Evolutionary conservation across 2,329 filamentous ascomycete genomes (phyloP), one percentile per base, ranked within the genome.

Genomic region (Fusarium zealandicum): DNA sequence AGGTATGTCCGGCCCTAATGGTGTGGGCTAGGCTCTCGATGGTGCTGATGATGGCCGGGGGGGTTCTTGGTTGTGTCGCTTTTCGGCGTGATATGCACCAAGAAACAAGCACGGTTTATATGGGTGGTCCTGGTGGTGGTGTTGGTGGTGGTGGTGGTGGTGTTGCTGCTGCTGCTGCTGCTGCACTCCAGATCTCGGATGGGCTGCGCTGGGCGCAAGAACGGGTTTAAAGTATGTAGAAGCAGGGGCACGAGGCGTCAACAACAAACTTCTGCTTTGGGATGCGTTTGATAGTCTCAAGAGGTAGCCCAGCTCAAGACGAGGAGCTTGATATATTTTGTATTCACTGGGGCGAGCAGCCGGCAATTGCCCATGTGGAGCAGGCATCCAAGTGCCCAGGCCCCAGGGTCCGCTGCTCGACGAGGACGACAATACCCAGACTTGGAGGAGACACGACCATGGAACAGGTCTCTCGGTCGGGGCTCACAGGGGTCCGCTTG

Each of bases 311-410:
- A 54, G 54, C 33, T 51, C 52, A 55, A 52, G 54, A 37, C 49
- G 67, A 70, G 66, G 64, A 65, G 44, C 62, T 54, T 51, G 53
- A 63, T 62, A 54, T 57, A 59, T 68, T 70, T 69, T 69, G 66
- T 70, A 70, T 59, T 68, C 57, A 54, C 54, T 50, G 44, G 55
- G 52, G 59, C 61, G 59, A 48, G 35, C 54, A 52, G 46, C 52
- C 61, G 54, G 54, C 57, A 67, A 52, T 61, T 61, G 59, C 52
- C 27, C 51, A 46, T 63, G 63, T 55, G 55, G 53, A 57, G 53
- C 51, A 43, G 43, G 42, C 37, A 49, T 38, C 45, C 42, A 56
- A 57, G 53, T 63, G 61, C 64, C 38, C 64, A 37, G 27, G 49
- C 61, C 64, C 38, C 64, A 37, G 27, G 49, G 33, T 27, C 28